A percentile compares a stretch with the other conserved stretches of the same genome.
Conservation (phyloP, 2,329 filamentous ascomycete species). For the Fusarium verrucosum region DNA sequence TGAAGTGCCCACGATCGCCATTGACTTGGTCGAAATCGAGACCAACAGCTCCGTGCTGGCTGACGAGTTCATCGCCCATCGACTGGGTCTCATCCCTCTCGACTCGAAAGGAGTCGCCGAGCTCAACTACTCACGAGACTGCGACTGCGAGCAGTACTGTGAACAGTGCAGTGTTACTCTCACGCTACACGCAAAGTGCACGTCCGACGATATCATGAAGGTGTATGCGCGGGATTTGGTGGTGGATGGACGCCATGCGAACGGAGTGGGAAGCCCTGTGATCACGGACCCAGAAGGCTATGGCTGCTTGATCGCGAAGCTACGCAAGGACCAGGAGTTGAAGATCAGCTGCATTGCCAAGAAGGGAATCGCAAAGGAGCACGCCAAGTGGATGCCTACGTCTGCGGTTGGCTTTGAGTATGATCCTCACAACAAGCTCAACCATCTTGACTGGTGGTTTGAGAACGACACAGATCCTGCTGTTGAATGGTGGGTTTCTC, state of each 20-base stretch:
- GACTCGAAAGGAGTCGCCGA: conserved; percentile 84
- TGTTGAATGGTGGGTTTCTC: conserved; percentile 78
- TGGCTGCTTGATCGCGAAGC: conserved; percentile 88
- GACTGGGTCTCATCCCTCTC: conserved; percentile 88
- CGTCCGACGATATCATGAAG: conserved; percentile 86
- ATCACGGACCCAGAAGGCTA: conserved; percentile 83
- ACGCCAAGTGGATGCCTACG: conserved; percentile 96
- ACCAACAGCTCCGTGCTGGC: conserved; percentile 94
- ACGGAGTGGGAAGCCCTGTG: conserved; percentile 82
- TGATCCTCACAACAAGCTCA: conserved; percentile 95
- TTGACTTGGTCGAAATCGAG: conserved; percentile 93
- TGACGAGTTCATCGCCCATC: conserved; percentile 94
- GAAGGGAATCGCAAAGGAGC: conserved; percentile 98
- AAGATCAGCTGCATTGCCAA: conserved; percentile 93
- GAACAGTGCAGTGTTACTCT: conserved; percentile 89
- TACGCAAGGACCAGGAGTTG: conserved; percentile 88
- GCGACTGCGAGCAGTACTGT: conserved; percentile 96
- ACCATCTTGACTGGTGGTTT: conserved; percentile 94
- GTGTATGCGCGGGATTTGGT: conserved; percentile 92
- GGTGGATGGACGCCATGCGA: conserved; percentile 73
- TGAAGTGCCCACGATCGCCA: conserved; percentile 93
- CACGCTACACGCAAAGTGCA: conserved; percentile 85
- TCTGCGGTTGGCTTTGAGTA: conserved; percentile 97
- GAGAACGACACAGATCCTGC: conserved; percentile 76
- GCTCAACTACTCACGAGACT: conserved; percentile 89